A percentile compares a stretch with the other conserved stretches of the same genome.
Conservation (phyloP, 2,329 filamentous ascomycete genomes). For the Fusarium verticillioides region DNA sequence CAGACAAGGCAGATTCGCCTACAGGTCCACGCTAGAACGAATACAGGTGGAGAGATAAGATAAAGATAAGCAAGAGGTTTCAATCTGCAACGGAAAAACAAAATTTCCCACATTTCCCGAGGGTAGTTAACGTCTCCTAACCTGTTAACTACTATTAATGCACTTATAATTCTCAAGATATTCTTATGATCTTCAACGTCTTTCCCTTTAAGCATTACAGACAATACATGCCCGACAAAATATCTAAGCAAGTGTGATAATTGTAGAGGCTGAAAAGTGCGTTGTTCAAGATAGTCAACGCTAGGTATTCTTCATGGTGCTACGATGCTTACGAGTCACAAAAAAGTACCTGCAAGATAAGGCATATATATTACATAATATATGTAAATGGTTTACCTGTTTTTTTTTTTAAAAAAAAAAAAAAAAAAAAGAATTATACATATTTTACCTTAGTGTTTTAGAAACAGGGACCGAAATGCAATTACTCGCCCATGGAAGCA, state of each 20-base stretch:
- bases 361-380: too few species aligned
- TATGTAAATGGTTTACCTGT: too few species aligned
- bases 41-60: background rate
- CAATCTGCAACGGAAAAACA: background rate
- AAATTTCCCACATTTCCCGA: background rate
- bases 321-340: background rate
- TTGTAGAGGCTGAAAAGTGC: background rate
- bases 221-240: background rate
- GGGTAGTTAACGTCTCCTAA: fast-evolving
- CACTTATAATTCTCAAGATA: background rate
- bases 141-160: background rate
- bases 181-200: fast-evolving
- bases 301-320: background rate
- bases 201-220: background rate
- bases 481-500: background rate
- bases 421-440: too few species aligned
- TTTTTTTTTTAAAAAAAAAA: too few species aligned
- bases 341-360: background rate
- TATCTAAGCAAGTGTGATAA: background rate
- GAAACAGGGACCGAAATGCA: background rate
- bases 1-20: background rate
- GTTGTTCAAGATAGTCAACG: background rate
- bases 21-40: background rate
- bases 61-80: fast-evolving
- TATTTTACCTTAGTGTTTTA: background rate